Evolutionary conservation across 257 asterid species (phyloP).

Genomic region (Scutellaria baicalensis): DNA sequence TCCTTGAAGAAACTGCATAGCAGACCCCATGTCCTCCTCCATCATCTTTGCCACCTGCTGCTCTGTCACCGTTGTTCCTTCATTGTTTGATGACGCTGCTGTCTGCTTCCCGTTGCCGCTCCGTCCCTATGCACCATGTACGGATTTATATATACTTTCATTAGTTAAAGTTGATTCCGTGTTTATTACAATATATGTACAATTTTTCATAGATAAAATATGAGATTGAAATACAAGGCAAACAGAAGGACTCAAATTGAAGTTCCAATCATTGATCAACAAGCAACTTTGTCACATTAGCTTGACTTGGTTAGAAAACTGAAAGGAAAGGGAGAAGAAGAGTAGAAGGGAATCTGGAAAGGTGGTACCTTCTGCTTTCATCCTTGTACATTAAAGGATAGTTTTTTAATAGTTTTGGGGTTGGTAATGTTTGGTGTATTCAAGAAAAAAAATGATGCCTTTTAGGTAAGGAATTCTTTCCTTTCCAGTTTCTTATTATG

Average conservation of each 20-base stretch:
- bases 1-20: constrained; percentile 92
- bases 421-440: constrained; percentile 19
- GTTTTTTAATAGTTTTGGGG: constrained; percentile 21
- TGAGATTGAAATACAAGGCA: no score
- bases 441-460: neutral
- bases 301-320: neutral
- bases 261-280: neutral
- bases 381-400: constrained; percentile 27
- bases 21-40: constrained; percentile 93
- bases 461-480: neutral
- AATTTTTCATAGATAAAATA: no score
- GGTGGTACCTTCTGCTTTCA: constrained; percentile 37
- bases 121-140: constrained; percentile 6
- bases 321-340: neutral
- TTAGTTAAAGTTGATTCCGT: no score
- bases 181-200: no score
- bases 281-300: neutral
- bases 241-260: no score
- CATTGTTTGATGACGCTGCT: constrained; percentile 44
- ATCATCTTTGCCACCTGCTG: constrained; percentile 82
- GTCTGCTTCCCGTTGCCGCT: constrained; percentile 33
- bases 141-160: no score
- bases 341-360: constrained; percentile 34
- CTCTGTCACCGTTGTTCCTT: constrained; percentile 63
- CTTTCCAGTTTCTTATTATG: neutral